These are phyloP conservation scores for Sporothrix luriei DNA, from an alignment of 2,329 filamentous ascomycete species.

Conservation along the genomic window DNA sequence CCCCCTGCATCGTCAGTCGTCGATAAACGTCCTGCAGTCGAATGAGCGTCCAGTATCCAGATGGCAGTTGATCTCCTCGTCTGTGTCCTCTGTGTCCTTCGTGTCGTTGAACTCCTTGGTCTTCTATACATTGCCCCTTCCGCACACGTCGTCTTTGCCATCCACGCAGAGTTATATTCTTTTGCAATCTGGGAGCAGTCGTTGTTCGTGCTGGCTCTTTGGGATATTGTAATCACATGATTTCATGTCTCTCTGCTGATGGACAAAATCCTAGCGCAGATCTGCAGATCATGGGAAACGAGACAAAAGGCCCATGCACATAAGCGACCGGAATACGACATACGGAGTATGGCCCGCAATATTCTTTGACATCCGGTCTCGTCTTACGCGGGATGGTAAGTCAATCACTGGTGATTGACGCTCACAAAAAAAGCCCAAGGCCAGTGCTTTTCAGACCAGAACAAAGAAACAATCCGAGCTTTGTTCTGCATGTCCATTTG, in stretches of 20 bases:
- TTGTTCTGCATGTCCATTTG: conserved; percentile 1
- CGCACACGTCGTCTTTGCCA: neutral
- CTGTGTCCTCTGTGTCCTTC: too few relatives aligned
- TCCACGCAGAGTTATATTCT: neutral
- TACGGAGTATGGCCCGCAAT: neutral
- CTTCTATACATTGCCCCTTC: neutral
- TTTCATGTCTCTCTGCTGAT: neutral
- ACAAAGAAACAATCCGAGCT: conserved; percentile 5
- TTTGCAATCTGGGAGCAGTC: neutral
- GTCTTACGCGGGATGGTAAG: neutral
- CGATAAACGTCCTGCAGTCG: too few relatives aligned
- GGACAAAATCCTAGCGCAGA: neutral
- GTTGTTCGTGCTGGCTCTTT: neutral
- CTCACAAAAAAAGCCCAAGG: conserved; percentile 1
- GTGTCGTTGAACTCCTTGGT: neutral
- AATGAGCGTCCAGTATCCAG: too few relatives aligned
- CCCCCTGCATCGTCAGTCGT: neutral
- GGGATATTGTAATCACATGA: neutral
- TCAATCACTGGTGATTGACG: neutral
- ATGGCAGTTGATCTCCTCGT: too few relatives aligned
- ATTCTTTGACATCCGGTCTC: neutral
- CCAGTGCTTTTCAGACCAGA: neutral
- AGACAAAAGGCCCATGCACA: neutral
- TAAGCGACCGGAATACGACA: conserved; percentile 13
- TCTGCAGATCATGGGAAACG: neutral